Percentiles rank a stretch among this genome's conserved stretches.
These are phyloP conservation scores for Friedmanniomyces endolithicus DNA, from an alignment of 495 filamentous ascomycete species.

Conservation along the genomic window DNA sequence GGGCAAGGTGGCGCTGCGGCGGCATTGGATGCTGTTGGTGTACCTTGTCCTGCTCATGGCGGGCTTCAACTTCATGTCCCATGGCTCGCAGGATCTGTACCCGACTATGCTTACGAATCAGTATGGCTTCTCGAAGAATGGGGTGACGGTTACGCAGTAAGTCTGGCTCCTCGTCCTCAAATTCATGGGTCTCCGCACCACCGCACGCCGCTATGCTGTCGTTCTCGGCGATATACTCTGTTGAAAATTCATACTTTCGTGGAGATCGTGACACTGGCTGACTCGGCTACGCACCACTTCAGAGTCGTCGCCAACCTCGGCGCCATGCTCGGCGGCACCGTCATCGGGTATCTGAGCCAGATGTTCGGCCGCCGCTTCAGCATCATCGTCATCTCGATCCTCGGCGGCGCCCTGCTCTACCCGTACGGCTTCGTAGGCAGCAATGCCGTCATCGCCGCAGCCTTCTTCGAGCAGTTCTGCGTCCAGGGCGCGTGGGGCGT, in stretches of 20 bases:
- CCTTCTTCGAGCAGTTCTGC: slow-evolving; percentile 88
- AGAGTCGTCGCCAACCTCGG: slow-evolving; percentile 65
- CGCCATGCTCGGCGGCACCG: slow-evolving; percentile 63
- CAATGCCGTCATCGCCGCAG: slow-evolving; percentile 57
- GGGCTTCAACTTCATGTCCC: slow-evolving; percentile 89
- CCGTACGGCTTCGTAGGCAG: slow-evolving; percentile 62
- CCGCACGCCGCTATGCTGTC: too few species aligned
- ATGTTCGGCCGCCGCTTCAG: slow-evolving; percentile 72
- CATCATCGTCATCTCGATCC: slow-evolving; percentile 62
- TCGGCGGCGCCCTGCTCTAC: slow-evolving; percentile 70
- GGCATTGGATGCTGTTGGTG: slow-evolving; percentile 65
- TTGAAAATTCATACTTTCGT: too few species aligned
- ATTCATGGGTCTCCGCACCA: background rate
- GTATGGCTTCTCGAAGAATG: slow-evolving; percentile 56
- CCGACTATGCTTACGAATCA: slow-evolving; percentile 73
- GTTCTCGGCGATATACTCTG: too few species aligned
- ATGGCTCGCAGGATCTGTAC: slow-evolving; percentile 86
- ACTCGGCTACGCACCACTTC: too few species aligned
- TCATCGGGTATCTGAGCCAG: slow-evolving; percentile 65
- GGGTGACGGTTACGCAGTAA: slow-evolving; percentile 63
- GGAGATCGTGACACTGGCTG: too few species aligned
- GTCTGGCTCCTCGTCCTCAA: too few species aligned
- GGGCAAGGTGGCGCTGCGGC: slow-evolving; percentile 61
- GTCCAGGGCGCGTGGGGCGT: slow-evolving; percentile 81
- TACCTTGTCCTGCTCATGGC: slow-evolving; percentile 81